These are phyloP conservation scores for Viola odorata DNA, from an alignment of 345 rosid genomes.

Conservation along the genomic window DNA sequence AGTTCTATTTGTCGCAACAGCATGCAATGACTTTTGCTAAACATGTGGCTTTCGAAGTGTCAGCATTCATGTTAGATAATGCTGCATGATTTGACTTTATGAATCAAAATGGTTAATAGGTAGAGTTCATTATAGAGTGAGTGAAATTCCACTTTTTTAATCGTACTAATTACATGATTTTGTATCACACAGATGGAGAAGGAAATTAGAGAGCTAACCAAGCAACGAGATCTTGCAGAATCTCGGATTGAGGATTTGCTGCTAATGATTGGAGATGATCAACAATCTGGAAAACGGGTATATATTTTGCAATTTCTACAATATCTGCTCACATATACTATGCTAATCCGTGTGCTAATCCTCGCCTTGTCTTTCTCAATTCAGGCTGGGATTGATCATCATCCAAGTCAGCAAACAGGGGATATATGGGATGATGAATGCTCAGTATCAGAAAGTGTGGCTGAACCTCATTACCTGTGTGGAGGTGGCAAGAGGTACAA, in stretches of 20 bases:
- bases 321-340: not conserved
- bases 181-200: slow-evolving; percentile 66
- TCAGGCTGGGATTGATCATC: slow-evolving; percentile 43
- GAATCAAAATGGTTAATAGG: not conserved
- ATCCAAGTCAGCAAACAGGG: slow-evolving; percentile 28
- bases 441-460: slow-evolving; percentile 53
- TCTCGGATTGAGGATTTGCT: slow-evolving; percentile 73
- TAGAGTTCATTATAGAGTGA: not conserved
- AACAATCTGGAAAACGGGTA: slow-evolving; percentile 50
- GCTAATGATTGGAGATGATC: slow-evolving; percentile 49
- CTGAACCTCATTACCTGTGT: slow-evolving; percentile 22
- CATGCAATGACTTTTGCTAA: not conserved
- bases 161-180: slow-evolving; percentile 18
- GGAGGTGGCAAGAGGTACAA: slow-evolving; percentile 20
- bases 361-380: slow-evolving; percentile 3
- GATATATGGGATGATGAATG: slow-evolving; percentile 61
- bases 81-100: not conserved
- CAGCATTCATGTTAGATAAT: not conserved
- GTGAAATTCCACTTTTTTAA: not conserved
- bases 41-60: not conserved
- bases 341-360: not conserved
- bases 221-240: slow-evolving; percentile 83
- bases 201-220: slow-evolving; percentile 66
- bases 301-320: not conserved
- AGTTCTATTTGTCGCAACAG: not conserved